Conservation (phyloP, 164 flowering plant genomes). For the Magnolia officinalis region DNA sequence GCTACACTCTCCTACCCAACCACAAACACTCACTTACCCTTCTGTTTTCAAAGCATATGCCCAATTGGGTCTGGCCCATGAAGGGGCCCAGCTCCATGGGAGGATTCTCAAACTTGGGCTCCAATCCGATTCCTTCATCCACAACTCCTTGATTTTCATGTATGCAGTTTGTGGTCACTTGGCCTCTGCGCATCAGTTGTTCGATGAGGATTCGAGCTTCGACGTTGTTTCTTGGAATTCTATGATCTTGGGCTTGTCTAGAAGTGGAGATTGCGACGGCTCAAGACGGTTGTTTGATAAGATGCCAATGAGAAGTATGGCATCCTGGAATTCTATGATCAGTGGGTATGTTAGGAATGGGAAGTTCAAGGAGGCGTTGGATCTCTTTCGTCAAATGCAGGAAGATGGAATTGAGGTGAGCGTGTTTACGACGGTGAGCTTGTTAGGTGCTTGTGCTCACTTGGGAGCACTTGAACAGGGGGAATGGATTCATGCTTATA, state of each 20-base stretch:
- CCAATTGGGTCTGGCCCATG: constrained; percentile 46
- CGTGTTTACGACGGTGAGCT: constrained; percentile 66
- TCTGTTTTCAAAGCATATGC: constrained; percentile 72
- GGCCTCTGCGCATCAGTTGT: constrained; percentile 42
- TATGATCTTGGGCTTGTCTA: constrained; percentile 62
- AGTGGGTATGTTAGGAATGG: constrained; percentile 78
- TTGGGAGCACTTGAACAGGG: constrained; percentile 71
- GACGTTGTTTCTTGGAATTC: constrained; percentile 79
- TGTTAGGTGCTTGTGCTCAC: constrained; percentile 56
- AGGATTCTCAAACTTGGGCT: constrained; percentile 55
- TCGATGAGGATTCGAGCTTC: constrained; percentile 37
- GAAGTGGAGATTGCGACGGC: constrained; percentile 49
- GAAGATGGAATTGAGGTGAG: constrained; percentile 39
- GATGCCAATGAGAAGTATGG: constrained; percentile 42
- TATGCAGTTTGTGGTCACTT: constrained; percentile 54
- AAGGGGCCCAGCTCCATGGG: constrained; percentile 73
- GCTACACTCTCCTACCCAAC: constrained; percentile 38
- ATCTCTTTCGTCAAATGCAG: constrained; percentile 59
- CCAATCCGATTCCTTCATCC: constrained; percentile 46
- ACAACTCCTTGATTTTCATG: constrained; percentile 61
- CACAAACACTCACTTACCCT: constrained; percentile 55
- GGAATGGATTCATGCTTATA: constrained; percentile 66
- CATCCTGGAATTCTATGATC: constrained; percentile 78
- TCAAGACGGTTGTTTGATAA: constrained; percentile 48
- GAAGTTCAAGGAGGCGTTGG: constrained; percentile 47